Conservation (phyloP, 495 filamentous ascomycete species). For the Xylaria longipes region DNA sequence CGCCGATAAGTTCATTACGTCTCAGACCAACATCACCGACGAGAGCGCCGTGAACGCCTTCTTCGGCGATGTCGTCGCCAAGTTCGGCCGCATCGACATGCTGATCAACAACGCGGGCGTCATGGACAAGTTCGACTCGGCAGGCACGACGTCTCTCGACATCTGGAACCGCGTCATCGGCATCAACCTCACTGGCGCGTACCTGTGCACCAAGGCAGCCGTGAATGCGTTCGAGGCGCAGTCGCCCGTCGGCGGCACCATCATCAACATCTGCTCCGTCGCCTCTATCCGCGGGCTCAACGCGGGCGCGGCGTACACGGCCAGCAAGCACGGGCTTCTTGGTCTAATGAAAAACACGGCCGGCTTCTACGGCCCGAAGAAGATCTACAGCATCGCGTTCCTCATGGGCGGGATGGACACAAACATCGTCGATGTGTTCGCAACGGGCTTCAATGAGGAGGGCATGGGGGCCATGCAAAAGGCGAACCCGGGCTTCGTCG, state of each 20-base stretch:
- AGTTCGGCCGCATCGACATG: slow-evolving; percentile 52
- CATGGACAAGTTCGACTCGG: slow-evolving; percentile 62
- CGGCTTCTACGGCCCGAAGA: slow-evolving; percentile 61
- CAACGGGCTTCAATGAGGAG: slow-evolving; percentile 46
- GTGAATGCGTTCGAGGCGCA: slow-evolving; percentile 41
- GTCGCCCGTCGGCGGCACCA: slow-evolving; percentile 37
- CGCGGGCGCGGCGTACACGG: slow-evolving; percentile 61
- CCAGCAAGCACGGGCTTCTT: slow-evolving; percentile 60
- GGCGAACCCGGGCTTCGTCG: slow-evolving; percentile 24
- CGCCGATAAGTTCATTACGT: slow-evolving; percentile 32
- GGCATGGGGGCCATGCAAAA: neutral
- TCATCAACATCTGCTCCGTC: slow-evolving; percentile 55
- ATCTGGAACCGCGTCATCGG: slow-evolving; percentile 64
- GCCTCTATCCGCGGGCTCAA: slow-evolving; percentile 38
- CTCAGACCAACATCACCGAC: slow-evolving; percentile 42
- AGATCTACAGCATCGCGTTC: slow-evolving; percentile 62
- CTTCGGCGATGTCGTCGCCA: slow-evolving; percentile 36
- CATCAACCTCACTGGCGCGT: slow-evolving; percentile 65
- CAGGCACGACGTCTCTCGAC: slow-evolving; percentile 53
- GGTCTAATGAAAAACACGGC: slow-evolving; percentile 69
- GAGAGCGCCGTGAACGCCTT: slow-evolving; percentile 42
- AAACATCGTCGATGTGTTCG: slow-evolving; percentile 41
- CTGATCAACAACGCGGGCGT: slow-evolving; percentile 58
- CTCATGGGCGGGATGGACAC: slow-evolving; percentile 66
- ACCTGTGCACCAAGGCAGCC: slow-evolving; percentile 58